Percentiles rank a stretch among this genome's conserved stretches.
Evolutionary conservation across 768 basidiomycete species (phyloP).

Genomic region (Tylopilus vinaceipallidus): DNA sequence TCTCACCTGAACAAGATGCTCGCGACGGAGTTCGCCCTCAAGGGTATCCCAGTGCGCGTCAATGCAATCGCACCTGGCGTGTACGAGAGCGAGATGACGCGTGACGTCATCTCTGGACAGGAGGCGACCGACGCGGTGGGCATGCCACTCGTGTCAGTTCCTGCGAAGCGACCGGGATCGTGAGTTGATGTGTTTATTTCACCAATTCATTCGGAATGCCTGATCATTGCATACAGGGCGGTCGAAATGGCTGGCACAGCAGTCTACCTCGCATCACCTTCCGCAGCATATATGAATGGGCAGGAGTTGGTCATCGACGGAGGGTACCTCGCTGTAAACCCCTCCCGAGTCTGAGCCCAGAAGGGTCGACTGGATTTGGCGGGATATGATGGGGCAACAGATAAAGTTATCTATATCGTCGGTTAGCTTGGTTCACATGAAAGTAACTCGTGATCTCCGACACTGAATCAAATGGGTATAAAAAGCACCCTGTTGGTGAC

Average conservation of each 20-base stretch:
- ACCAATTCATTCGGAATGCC: neutral
- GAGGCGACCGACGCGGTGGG: conserved; percentile 52
- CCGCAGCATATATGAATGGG: conserved; percentile 73
- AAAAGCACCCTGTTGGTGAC: neutral
- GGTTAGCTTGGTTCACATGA: neutral
- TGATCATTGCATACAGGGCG: conserved; percentile 39
- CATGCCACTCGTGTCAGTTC: conserved; percentile 60
- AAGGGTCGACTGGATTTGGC: neutral
- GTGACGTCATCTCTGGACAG: conserved; percentile 44
- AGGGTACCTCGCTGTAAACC: conserved; percentile 72
- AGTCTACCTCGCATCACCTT: conserved; percentile 70
- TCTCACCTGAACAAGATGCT: conserved; percentile 77
- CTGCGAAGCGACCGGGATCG: conserved; percentile 63
- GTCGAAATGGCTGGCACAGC: conserved; percentile 77
- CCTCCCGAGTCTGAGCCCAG: conserved; percentile 40
- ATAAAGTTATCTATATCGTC: neutral
- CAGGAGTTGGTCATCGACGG: conserved; percentile 80
- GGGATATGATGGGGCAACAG: neutral
- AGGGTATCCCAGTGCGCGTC: conserved; percentile 65
- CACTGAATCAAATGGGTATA: no score
- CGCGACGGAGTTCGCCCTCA: conserved; percentile 71
- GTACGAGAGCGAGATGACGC: conserved; percentile 75
- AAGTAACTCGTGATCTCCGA: neutral
- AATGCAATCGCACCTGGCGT: conserved; percentile 76
- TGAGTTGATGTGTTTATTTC: conserved; percentile 37